These are phyloP conservation scores for Amphichorda felina DNA, from an alignment of 2,329 filamentous ascomycete species.

Conservation along the genomic window DNA sequence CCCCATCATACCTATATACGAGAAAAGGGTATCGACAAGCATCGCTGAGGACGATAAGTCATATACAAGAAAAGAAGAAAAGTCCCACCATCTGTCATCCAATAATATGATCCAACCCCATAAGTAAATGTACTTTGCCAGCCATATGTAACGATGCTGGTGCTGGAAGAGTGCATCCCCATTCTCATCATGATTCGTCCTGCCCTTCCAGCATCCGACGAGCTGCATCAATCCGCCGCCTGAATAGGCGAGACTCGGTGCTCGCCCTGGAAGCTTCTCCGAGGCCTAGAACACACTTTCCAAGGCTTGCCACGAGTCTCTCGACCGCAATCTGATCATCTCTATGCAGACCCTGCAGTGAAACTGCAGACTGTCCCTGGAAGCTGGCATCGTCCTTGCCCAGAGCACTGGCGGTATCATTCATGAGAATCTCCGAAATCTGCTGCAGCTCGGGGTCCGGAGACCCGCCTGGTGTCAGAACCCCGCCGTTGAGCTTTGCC, in stretches of 20 bases:
- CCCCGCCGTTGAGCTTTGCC: slow-evolving; percentile 29
- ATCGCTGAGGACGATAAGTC: not conserved
- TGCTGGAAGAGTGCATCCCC: not conserved
- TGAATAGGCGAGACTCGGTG: slow-evolving; percentile 50
- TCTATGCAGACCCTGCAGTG: slow-evolving; percentile 31
- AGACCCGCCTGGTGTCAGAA: slow-evolving; percentile 35
- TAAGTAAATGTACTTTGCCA: too few relatives aligned
- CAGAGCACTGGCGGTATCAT: slow-evolving; percentile 28
- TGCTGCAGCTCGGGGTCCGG: slow-evolving; percentile 35
- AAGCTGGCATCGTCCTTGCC: not conserved
- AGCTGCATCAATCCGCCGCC: slow-evolving; percentile 64
- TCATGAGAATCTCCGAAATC: slow-evolving; percentile 35
- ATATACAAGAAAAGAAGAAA: not conserved
- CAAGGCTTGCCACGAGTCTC: slow-evolving; percentile 45
- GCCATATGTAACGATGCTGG: too few relatives aligned
- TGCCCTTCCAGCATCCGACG: slow-evolving; percentile 61
- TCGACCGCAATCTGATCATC: slow-evolving; percentile 52
- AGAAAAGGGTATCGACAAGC: slow-evolving; percentile 1
- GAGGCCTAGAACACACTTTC: slow-evolving; percentile 46
- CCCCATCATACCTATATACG: not conserved
- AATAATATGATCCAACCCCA: too few relatives aligned
- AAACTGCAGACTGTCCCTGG: slow-evolving; percentile 7
- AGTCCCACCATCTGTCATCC: too few relatives aligned
- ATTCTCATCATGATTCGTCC: slow-evolving; percentile 23
- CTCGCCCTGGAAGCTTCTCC: slow-evolving; percentile 40